Conservation (phyloP, 2,329 filamentous ascomycete species). For the Teratosphaeriaceae sp. region DNA sequence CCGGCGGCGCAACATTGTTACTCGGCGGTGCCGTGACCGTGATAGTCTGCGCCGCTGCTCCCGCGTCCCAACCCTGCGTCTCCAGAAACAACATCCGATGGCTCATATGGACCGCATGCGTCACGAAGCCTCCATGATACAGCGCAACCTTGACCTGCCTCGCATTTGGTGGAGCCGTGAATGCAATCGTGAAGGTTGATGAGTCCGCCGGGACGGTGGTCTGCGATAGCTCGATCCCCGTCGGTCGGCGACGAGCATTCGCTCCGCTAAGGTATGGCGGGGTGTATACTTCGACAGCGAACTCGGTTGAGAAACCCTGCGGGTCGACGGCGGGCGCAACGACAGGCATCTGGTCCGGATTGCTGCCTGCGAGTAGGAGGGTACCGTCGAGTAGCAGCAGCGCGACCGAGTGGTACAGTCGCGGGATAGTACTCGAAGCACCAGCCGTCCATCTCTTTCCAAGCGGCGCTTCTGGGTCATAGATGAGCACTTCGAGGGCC, state of each 20-base stretch:
- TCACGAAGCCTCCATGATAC: slow-evolving; percentile 55
- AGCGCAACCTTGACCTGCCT: slow-evolving; percentile 44
- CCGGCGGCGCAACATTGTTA: slow-evolving; percentile 48
- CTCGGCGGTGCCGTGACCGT: slow-evolving; percentile 49
- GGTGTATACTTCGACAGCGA: slow-evolving; percentile 55
- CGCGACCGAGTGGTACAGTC: slow-evolving; percentile 55
- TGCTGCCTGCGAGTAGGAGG: slow-evolving; percentile 53
- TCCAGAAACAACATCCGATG: slow-evolving; percentile 52
- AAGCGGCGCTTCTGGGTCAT: slow-evolving; percentile 45
- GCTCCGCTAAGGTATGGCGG: slow-evolving; percentile 53
- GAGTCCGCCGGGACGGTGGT: slow-evolving; percentile 36
- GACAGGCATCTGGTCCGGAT: slow-evolving; percentile 54
- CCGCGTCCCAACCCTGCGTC: slow-evolving; percentile 39
- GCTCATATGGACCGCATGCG: slow-evolving; percentile 55
- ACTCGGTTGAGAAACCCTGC: slow-evolving; percentile 50
- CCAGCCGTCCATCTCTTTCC: slow-evolving; percentile 46
- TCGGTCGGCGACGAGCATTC: slow-evolving; percentile 44
- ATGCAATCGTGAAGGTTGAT: slow-evolving; percentile 42
- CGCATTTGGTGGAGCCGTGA: slow-evolving; percentile 40
- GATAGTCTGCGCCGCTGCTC: slow-evolving; percentile 38
- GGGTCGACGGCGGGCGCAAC: slow-evolving; percentile 38
- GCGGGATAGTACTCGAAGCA: slow-evolving; percentile 36
- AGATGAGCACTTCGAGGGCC: slow-evolving; percentile 50
- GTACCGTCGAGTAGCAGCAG: slow-evolving; percentile 55
- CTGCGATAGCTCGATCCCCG: slow-evolving; percentile 39